Conservation (phyloP, 306 rosid genomes). For the barrel medic (Medicago truncatula) region DNA sequence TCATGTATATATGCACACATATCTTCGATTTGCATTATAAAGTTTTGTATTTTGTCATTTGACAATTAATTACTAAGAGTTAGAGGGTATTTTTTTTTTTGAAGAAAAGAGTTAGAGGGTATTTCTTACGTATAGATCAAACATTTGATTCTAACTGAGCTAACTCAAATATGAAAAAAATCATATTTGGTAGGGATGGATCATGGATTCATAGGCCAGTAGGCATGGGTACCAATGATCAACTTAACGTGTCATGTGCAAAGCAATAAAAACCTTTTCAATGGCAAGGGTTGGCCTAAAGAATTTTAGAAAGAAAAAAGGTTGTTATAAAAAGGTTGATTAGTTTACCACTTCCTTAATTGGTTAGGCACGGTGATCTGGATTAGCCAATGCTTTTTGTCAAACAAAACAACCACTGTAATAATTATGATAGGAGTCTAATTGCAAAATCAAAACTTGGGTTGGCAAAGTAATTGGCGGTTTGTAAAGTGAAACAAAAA, state of each 20-base stretch:
- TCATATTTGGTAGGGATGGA: background rate
- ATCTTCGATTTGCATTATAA: too few relatives aligned
- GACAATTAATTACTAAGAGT: too few relatives aligned
- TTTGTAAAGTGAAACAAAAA: slow-evolving; percentile 23
- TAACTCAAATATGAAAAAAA: too few relatives aligned
- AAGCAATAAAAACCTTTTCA: slow-evolving; percentile 11
- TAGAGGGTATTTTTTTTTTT: too few relatives aligned
- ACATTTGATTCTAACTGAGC: too few relatives aligned
- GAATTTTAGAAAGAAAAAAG: slow-evolving; percentile 8
- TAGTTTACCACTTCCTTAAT: slow-evolving; percentile 45
- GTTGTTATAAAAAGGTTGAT: slow-evolving; percentile 5
- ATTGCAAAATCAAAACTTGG: slow-evolving; percentile 48
- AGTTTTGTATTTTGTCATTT: too few relatives aligned
- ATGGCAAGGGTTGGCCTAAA: slow-evolving; percentile 31
- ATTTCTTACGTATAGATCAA: too few relatives aligned
- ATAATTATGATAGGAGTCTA: slow-evolving; percentile 43
- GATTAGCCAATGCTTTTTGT: slow-evolving; percentile 44
- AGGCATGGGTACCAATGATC: slow-evolving; percentile 42
- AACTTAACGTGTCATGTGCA: slow-evolving; percentile 37
- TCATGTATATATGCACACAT: too few relatives aligned
- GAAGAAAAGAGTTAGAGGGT: too few relatives aligned
- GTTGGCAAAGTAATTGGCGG: slow-evolving; percentile 42
- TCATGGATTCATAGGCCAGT: slow-evolving; percentile 29
- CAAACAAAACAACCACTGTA: slow-evolving; percentile 42
- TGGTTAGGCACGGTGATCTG: slow-evolving; percentile 50